These are phyloP conservation scores for Luzula sylvatica DNA, from an alignment of 176 grass and related monocot species.

Conservation along the genomic window DNA sequence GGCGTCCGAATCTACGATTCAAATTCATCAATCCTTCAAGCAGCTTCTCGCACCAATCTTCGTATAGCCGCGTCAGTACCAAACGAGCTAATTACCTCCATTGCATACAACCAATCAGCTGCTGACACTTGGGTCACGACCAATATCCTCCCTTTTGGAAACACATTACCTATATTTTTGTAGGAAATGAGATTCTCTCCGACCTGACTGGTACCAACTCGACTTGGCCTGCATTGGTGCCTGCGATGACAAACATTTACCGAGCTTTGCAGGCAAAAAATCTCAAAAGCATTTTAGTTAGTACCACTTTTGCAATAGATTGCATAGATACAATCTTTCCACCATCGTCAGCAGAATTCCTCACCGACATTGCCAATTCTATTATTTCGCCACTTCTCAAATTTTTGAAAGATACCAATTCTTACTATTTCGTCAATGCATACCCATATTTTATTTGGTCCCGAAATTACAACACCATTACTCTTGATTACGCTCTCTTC, in stretches of 20 bases:
- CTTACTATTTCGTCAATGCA: conserved; percentile 40
- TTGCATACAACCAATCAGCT: conserved; percentile 28
- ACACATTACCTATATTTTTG: conserved; percentile 39
- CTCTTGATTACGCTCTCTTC: conserved; percentile 52
- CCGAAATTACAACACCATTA: conserved; percentile 23
- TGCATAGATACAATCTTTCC: conserved; percentile 33
- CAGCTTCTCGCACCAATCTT: conserved; percentile 35
- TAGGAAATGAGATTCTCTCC: conserved; percentile 71
- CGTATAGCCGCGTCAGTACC: conserved; percentile 37
- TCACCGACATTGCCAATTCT: conserved; percentile 26
- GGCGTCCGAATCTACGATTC: conserved; percentile 62
- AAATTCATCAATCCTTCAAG: conserved; percentile 42
- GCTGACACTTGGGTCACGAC: conserved; percentile 42
- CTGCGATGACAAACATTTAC: conserved; percentile 41
- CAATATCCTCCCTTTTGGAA: conserved; percentile 38
- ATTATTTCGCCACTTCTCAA: conserved; percentile 38
- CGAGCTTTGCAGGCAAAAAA: conserved; percentile 22
- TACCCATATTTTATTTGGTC: conserved; percentile 59
- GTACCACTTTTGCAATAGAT: conserved; percentile 45
- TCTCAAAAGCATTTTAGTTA: conserved; percentile 29
- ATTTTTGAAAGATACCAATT: conserved; percentile 33
- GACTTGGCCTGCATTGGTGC: conserved; percentile 39
- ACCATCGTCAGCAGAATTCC: conserved; percentile 42
- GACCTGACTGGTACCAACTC: conserved; percentile 20
- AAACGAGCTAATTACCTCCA: conserved; percentile 35